Evolutionary conservation across 257 asterid species (phyloP).

Genomic region (Scutellaria minor): DNA sequence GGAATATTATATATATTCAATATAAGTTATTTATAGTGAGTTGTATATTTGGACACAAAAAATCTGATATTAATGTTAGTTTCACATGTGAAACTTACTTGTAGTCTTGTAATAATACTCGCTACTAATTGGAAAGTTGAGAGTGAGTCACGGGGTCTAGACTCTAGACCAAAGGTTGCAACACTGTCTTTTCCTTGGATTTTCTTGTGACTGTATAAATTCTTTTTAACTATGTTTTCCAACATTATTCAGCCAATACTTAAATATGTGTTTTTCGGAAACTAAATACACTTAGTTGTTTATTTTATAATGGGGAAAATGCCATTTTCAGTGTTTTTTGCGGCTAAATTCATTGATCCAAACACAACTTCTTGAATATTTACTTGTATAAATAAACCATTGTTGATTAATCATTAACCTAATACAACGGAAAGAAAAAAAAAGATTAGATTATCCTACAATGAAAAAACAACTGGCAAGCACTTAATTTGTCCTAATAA

Average conservation of each 20-base stretch:
- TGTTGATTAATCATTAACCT: constrained; percentile 10
- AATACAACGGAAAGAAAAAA: neutral
- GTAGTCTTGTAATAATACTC: constrained; percentile 42
- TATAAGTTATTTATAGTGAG: neutral
- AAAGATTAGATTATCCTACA: neutral
- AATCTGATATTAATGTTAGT: constrained; percentile 25
- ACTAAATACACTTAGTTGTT: neutral
- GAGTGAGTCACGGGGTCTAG: constrained; percentile 41
- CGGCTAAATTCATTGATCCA: neutral
- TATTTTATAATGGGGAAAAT: neutral
- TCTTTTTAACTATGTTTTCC: constrained; percentile 7
- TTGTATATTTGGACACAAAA: constrained; percentile 4
- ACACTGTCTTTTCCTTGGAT: constrained; percentile 34
- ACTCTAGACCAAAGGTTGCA: constrained; percentile 22
- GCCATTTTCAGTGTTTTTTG: neutral
- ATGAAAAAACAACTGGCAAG: constrained; percentile 32
- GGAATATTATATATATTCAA: neutral
- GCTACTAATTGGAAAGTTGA: constrained; percentile 29
- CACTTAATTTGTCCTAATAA: constrained; percentile 31
- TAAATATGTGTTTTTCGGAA: neutral
- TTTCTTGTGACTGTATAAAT: constrained; percentile 36
- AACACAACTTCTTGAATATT: neutral
- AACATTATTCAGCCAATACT: neutral
- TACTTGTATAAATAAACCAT: no score
- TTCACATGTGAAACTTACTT: constrained; percentile 43